A percentile compares a stretch with the other conserved stretches of the same genome.
phyloP scores from a whole-genome alignment of 1,139 yeast genomes.

The Zygosaccharomyces pseudobailii region DNA sequence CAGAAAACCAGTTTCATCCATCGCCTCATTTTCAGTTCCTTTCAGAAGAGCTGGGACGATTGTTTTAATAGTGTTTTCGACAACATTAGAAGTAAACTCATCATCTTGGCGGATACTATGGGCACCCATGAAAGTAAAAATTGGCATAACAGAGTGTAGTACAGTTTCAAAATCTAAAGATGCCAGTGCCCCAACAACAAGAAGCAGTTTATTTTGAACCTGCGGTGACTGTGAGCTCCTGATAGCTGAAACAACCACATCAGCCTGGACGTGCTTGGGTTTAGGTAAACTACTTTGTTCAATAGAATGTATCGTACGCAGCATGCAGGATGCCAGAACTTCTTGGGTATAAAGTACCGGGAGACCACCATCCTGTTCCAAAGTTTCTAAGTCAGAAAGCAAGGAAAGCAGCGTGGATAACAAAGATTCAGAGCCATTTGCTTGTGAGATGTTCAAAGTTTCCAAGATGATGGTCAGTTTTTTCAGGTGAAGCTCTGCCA shows the following conservation, averaged over 20 bases:
- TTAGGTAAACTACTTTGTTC: slow-evolving; percentile 44
- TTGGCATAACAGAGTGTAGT: slow-evolving; percentile 96
- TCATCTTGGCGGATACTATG: slow-evolving; percentile 96
- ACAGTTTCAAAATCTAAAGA: slow-evolving; percentile 86
- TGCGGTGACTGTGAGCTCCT: slow-evolving; percentile 89
- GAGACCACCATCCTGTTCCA: slow-evolving; percentile 85
- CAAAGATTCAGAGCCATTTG: slow-evolving; percentile 46
- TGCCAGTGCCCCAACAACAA: slow-evolving; percentile 85
- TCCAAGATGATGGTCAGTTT: slow-evolving; percentile 78
- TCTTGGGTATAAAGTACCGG: slow-evolving; percentile 92
- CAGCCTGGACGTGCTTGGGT: slow-evolving; percentile 76
- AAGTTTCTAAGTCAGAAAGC: slow-evolving; percentile 77
- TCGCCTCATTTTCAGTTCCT: slow-evolving; percentile 46
- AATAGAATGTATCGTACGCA: slow-evolving; percentile 57
- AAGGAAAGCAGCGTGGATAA: slow-evolving; percentile 60
- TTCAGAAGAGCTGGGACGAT: slow-evolving; percentile 87
- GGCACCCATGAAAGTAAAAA: slow-evolving; percentile 98
- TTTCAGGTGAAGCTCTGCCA: slow-evolving; percentile 75
- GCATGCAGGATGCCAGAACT: slow-evolving; percentile 82
- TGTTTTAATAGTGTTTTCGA: slow-evolving; percentile 84
- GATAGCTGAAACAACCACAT: slow-evolving; percentile 83
- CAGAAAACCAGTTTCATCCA: slow-evolving; percentile 74
- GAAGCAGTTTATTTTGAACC: slow-evolving; percentile 79
- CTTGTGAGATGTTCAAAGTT: slow-evolving; percentile 51
- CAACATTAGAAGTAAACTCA: slow-evolving; percentile 86